Evolutionary conservation across 768 basidiomycete genomes (phyloP).

Genomic region (Suillus ampliporus): DNA sequence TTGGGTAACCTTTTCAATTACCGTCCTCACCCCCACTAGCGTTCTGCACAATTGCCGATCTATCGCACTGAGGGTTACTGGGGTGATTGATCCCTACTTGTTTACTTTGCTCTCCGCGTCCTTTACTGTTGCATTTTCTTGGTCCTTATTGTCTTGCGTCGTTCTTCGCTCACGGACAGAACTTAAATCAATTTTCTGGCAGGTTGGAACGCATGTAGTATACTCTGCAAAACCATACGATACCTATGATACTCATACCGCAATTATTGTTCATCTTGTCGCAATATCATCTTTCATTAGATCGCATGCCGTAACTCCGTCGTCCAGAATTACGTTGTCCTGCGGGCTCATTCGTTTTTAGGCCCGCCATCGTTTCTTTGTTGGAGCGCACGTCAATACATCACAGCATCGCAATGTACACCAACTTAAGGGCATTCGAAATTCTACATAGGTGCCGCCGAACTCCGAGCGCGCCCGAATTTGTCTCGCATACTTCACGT

Average conservation of each 20-base stretch:
- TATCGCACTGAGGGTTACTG: constrained; percentile 9
- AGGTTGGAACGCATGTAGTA: constrained; percentile 42
- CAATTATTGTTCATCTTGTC: constrained; percentile 23
- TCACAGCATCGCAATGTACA: not conserved
- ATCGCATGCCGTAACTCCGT: not conserved
- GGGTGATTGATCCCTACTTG: not conserved
- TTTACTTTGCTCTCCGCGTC: constrained; percentile 9
- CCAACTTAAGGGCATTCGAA: not conserved
- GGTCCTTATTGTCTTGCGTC: constrained; percentile 33
- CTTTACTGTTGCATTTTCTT: constrained; percentile 32
- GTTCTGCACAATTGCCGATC: not conserved
- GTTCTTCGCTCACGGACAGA: constrained; percentile 29
- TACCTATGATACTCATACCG: constrained; percentile 33
- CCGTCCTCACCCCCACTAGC: not conserved
- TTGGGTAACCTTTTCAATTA: not conserved
- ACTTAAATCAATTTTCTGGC: constrained; percentile 28
- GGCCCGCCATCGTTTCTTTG: not conserved
- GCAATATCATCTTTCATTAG: constrained; percentile 12
- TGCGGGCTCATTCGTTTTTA: too few relatives aligned
- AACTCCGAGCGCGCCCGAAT: not conserved
- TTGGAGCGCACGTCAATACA: not conserved
- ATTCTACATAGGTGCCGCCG: not conserved
- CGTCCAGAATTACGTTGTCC: too few relatives aligned
- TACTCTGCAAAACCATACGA: constrained; percentile 26
- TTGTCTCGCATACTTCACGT: not conserved